Base-by-base conservation (phyloP, 495 filamentous ascomycete species). In the Thermochaetoides thermophila region DNA sequence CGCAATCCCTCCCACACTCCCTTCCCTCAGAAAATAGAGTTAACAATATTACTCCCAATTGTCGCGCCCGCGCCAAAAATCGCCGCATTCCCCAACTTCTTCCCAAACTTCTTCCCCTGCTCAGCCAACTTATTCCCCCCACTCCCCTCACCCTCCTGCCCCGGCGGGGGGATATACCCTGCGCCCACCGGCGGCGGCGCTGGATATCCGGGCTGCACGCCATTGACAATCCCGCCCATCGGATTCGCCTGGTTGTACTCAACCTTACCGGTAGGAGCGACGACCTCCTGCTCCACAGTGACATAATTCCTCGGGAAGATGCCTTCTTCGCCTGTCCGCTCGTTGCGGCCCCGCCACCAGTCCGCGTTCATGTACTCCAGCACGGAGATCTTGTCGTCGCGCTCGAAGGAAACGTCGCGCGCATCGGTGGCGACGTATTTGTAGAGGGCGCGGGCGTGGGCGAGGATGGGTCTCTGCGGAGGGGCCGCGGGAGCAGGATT, bases 231-330 rank as follows among this genome's bases (percentile, higher is more conserved):
- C 21, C 21, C 21, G 6, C 11, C 11, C 21, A 6, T 24, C 21
- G 6, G 6, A 11, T 24, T 24, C 21, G 6, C 21, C n/a, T n/a
- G n/a, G n/a, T n/a, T 31, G 8, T 34, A 44, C 12, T 37, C 39
- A 9, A 26, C n/a, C n/a, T n/a, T n/a, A n/a, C n/a, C n/a, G n/a
- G n/a, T n/a, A n/a, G n/a, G n/a, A n/a, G n/a, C n/a, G n/a, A n/a
- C n/a, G n/a, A n/a, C n/a, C 6, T 6, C 21, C 21, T 48, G 36
- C 32, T 61, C 47, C 15, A 77, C 61, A 29, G 71, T 70, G n/a
- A 97, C 87, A 41, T 94, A 95, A 49, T 64, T 78, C 28, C 74
- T 67, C 14, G 89, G 87, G 66, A 97, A 95, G 45, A 95, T 84
- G 34, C 89, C 89, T 56, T 87, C 80, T 41, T 69, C 53, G 20